Conservation (phyloP, 805 yeast species). For the Hemisphaericaspora nanyangensis region DNA sequence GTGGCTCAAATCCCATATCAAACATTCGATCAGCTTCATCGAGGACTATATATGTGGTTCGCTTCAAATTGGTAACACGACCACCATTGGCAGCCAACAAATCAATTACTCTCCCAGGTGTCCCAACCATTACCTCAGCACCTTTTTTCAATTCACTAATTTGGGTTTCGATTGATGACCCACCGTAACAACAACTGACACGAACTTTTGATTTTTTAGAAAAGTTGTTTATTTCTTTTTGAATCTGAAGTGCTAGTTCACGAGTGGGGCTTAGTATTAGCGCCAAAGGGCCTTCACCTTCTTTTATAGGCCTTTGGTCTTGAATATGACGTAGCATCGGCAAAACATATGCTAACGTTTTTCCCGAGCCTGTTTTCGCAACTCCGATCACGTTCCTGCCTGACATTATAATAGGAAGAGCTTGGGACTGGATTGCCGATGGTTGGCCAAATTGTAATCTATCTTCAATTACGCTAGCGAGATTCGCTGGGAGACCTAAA, state of each 20-base stretch:
- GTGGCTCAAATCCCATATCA: conserved; percentile 97
- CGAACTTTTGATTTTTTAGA: conserved; percentile 41
- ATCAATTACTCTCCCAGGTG: conserved; percentile 94
- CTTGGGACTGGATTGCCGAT: conserved; percentile 87
- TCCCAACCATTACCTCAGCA: conserved; percentile 79
- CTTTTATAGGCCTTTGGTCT: conserved; percentile 55
- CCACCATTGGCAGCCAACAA: conserved; percentile 81
- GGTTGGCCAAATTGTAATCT: conserved; percentile 56
- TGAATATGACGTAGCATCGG: conserved; percentile 83
- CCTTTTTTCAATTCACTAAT: conserved; percentile 77
- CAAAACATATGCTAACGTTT: conserved; percentile 81
- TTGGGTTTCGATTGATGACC: conserved; percentile 76
- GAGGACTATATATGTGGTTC: conserved; percentile 78
- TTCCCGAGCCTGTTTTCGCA: conserved; percentile 96
- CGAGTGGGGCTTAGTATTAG: conserved; percentile 86
- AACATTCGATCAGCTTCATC: conserved; percentile 98
- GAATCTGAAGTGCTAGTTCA: conserved; percentile 83
- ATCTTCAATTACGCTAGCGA: conserved; percentile 49
- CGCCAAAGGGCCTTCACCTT: conserved; percentile 70
- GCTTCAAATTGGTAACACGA: conserved; percentile 58
- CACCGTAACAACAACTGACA: conserved; percentile 87
- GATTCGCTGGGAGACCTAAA: conserved; percentile 65
- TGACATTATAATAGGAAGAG: conserved; percentile 84
- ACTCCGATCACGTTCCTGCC: conserved; percentile 91
- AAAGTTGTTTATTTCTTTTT: conserved; percentile 61